Conservation (phyloP, 305 asterid genomes). For the Andrographis paniculata region DNA sequence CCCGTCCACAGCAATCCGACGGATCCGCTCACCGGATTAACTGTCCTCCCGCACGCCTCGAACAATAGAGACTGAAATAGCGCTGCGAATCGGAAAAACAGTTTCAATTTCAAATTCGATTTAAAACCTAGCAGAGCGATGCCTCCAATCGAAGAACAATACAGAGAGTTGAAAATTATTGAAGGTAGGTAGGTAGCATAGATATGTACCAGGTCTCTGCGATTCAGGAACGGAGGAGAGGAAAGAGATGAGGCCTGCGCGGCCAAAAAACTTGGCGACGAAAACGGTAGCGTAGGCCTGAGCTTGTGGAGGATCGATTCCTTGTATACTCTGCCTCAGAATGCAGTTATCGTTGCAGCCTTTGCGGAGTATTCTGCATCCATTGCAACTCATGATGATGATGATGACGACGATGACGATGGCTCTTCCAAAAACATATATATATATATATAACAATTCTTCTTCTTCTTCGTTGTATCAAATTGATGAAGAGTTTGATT, state of each 20-base stretch:
- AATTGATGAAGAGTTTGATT: too few relatives aligned
- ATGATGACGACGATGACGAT: too few relatives aligned
- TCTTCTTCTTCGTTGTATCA: too few relatives aligned
- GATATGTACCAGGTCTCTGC: slow-evolving; percentile 48
- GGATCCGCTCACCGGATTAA: slow-evolving; percentile 68
- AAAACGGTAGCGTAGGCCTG: slow-evolving; percentile 70
- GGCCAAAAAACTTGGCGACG: slow-evolving; percentile 77
- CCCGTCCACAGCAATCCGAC: slow-evolving; percentile 59
- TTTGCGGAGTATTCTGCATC: slow-evolving; percentile 62
- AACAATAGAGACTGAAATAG: slow-evolving; percentile 55
- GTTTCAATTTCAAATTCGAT: too few relatives aligned
- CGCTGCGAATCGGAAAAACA: slow-evolving; percentile 31
- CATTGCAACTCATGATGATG: slow-evolving; percentile 57
- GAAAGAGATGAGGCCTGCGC: slow-evolving; percentile 69
- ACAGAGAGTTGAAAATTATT: too few relatives aligned
- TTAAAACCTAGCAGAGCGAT: too few relatives aligned
- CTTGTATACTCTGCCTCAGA: slow-evolving; percentile 46
- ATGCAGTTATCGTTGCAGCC: slow-evolving; percentile 68
- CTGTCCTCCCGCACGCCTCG: slow-evolving; percentile 70
- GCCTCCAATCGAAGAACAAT: background rate
- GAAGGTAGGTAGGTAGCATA: too few relatives aligned
- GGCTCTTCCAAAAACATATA: too few relatives aligned
- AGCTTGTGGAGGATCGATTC: slow-evolving; percentile 40
- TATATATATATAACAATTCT: too few relatives aligned
- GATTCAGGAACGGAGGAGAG: slow-evolving; percentile 50